Percentiles rank a stretch among this genome's conserved stretches.
phyloP scores from a whole-genome alignment of 2,329 filamentous ascomycete species.

The Dothistroma pini region DNA sequence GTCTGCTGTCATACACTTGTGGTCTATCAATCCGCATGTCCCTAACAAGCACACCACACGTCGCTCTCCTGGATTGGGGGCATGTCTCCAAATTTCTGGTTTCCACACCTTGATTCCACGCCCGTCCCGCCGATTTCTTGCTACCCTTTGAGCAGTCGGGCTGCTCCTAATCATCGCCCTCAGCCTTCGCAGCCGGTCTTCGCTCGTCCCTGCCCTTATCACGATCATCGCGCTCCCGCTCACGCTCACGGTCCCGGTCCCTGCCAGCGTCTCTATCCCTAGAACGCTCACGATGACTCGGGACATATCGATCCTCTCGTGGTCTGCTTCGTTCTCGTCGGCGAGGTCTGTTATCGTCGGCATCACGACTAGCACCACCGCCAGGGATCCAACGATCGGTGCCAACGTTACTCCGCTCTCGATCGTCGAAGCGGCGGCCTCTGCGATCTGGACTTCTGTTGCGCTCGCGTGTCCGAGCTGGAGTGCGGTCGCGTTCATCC shows the following conservation, averaged over 20 bases:
- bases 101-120: too few species aligned
- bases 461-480: slow-evolving; percentile 1
- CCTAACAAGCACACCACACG: too few species aligned
- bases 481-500: slow-evolving; percentile 8
- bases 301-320: background rate
- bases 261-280: slow-evolving; percentile 5
- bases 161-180: background rate
- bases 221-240: slow-evolving; percentile 8
- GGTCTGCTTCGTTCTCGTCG: slow-evolving; percentile 10
- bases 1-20: too few species aligned
- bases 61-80: too few species aligned
- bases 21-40: too few species aligned
- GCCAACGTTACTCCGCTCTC: slow-evolving; percentile 30
- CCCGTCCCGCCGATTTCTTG: too few species aligned
- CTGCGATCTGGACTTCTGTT: slow-evolving; percentile 1
- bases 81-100: too few species aligned
- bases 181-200: background rate
- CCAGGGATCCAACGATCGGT: slow-evolving; percentile 36
- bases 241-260: slow-evolving; percentile 16
- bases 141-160: too few species aligned
- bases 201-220: background rate
- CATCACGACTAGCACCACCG: slow-evolving; percentile 18
- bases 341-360: slow-evolving; percentile 9
- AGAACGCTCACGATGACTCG: background rate
- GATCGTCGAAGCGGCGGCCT: slow-evolving; percentile 20